Evolutionary conservation across 208 protist species (phyloP), one percentile per base, ranked within the genome.

Genomic region (Wallacemonas rigidus): DNA sequence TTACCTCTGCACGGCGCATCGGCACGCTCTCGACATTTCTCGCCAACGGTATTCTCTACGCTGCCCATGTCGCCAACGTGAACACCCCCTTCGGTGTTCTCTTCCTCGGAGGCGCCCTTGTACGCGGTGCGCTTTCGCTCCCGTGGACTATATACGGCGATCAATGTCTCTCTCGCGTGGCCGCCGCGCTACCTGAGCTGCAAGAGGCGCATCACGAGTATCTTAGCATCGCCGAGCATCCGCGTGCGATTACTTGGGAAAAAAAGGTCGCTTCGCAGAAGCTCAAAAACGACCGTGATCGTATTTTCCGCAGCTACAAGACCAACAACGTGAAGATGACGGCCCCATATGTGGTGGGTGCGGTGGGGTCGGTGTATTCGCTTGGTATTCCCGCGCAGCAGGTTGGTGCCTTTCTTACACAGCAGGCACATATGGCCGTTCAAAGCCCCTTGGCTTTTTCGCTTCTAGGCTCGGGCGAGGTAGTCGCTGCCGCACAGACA

Each of bases 251-350:
- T 41, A 41, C 75, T 47, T 94, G 92, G 89, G 92, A 97, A 54
- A 95, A 89, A 75, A 83, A 88, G 11, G 87, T 95, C 2, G 88
- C 87, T 0, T 75, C 82, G 38, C 86, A 94, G 76, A 95, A 95
- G 70, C 77, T 97, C 9, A 86, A 90, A 71, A 89, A 90, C 64
- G 88, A 95, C 64, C 88, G 90, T n/a, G 79, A 86, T 14, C 81
- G 87, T 61, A 91, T 97, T 63, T 94, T 95, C 60, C 79, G 82
- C 43, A 83, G 57, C 56, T 69, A 93, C 71, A 81, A 76, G 61
- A 93, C 87, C 5, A 92, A 86, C 73, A 97, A 97, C 67, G 57
- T 91, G 17, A 82, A 86, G 62, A 88, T 95, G 68, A 75, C 83
- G 2, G 70, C 78, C 14, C 92, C 87, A 9, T 81, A 93, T 48